These are phyloP conservation scores for Conoideocrella luteorostrata DNA, from an alignment of 2,329 filamentous ascomycete species.

Conservation along the genomic window DNA sequence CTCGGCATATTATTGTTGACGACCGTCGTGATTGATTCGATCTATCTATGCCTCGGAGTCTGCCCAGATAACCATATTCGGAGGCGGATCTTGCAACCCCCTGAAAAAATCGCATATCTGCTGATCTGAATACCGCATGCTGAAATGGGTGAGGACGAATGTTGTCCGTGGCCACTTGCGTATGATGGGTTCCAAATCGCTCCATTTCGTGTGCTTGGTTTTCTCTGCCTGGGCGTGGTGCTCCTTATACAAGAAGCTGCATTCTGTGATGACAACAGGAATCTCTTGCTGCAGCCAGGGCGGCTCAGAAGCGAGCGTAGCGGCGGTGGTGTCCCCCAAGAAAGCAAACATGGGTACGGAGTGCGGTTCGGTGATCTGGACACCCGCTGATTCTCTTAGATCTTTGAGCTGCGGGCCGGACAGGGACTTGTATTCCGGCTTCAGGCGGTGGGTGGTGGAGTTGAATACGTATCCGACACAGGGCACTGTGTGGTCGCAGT, in stretches of 20 bases:
- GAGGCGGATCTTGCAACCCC: slow-evolving; percentile 29
- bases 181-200: slow-evolving; percentile 37
- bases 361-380: slow-evolving; percentile 32
- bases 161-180: slow-evolving; percentile 34
- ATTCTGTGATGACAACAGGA: slow-evolving; percentile 42
- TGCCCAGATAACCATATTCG: slow-evolving; percentile 41
- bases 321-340: slow-evolving; percentile 39
- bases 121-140: slow-evolving; percentile 36
- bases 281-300: slow-evolving; percentile 33
- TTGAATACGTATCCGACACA: slow-evolving; percentile 42
- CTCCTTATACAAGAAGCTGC: slow-evolving; percentile 38
- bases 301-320: slow-evolving; percentile 31
- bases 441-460: slow-evolving; percentile 31
- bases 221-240: slow-evolving; percentile 36
- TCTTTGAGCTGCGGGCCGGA: slow-evolving; percentile 30
- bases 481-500: slow-evolving; percentile 41
- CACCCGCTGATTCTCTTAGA: slow-evolving; percentile 31
- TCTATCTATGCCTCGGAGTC: slow-evolving; percentile 27
- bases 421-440: slow-evolving; percentile 28
- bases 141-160: slow-evolving; percentile 43
- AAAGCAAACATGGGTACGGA: slow-evolving; percentile 39
- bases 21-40: no score
- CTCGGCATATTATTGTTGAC: no score
- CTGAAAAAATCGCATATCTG: slow-evolving; percentile 35
- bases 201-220: slow-evolving; percentile 43